Percentiles rank a stretch among this genome's conserved stretches.
phyloP scores from a whole-genome alignment of 768 basidiomycete genomes.

The Pleurotus djamor region DNA sequence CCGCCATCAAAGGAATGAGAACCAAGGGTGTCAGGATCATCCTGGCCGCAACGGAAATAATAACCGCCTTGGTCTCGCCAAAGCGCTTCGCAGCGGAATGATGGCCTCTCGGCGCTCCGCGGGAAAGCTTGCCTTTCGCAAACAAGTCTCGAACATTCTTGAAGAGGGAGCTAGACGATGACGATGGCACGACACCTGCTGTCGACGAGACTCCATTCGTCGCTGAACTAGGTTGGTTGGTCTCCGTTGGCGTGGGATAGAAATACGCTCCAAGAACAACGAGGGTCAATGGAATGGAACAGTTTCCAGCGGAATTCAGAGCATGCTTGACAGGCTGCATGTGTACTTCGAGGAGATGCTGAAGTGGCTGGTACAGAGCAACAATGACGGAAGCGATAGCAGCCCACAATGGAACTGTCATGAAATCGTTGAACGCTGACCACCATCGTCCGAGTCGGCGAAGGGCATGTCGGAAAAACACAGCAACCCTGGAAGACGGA shows the following conservation, averaged over 20 bases:
- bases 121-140: slow-evolving; percentile 20
- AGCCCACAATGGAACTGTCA: slow-evolving; percentile 89
- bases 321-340: slow-evolving; percentile 69
- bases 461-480: slow-evolving; percentile 18
- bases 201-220: slow-evolving; percentile 16
- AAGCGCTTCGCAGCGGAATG: slow-evolving; percentile 18
- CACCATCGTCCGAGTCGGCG: slow-evolving; percentile 25
- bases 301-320: slow-evolving; percentile 64
- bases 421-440: slow-evolving; percentile 59
- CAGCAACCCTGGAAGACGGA: neutral
- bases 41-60: slow-evolving; percentile 78
- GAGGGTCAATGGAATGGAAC: slow-evolving; percentile 85
- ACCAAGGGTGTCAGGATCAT: slow-evolving; percentile 86
- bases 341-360: slow-evolving; percentile 64
- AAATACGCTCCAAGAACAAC: slow-evolving; percentile 95
- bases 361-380: slow-evolving; percentile 74
- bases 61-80: slow-evolving; percentile 81
- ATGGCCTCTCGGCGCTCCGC: slow-evolving; percentile 8
- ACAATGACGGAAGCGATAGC: slow-evolving; percentile 73
- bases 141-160: slow-evolving; percentile 43
- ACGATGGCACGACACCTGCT: slow-evolving; percentile 27
- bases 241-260: slow-evolving; percentile 33
- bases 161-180: slow-evolving; percentile 2
- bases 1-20: slow-evolving; percentile 72
- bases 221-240: slow-evolving; percentile 4